Conservation (phyloP, 306 rosid genomes). For the Cyamopsis tetragonoloba region DNA sequence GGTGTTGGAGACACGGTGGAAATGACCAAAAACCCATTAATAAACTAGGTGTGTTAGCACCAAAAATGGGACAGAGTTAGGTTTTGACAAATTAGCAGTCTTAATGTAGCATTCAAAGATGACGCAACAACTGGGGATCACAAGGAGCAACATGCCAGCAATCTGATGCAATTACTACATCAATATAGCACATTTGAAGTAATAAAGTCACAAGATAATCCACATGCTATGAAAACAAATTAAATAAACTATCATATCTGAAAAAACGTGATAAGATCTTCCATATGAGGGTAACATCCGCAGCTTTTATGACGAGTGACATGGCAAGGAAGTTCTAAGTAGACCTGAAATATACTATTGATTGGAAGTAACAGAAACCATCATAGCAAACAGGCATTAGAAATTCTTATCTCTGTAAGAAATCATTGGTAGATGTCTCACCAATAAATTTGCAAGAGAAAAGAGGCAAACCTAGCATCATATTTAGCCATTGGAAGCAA, state of each 20-base stretch:
- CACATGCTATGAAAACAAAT: constrained; percentile 2
- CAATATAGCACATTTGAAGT: neutral
- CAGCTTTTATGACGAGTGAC: constrained; percentile 12
- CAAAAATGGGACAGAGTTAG: neutral
- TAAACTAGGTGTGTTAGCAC: neutral
- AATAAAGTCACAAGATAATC: constrained; percentile 7
- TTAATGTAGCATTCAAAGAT: neutral
- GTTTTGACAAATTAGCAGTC: neutral
- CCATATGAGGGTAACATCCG: constrained; percentile 14
- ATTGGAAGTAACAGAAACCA: constrained; percentile 1
- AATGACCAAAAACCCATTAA: neutral
- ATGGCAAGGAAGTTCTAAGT: constrained; percentile 14
- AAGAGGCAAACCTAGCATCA: constrained; percentile 42
- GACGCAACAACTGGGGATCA: neutral
- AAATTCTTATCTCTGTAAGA: constrained; percentile 24
- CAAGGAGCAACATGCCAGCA: neutral
- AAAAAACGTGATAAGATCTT: constrained; percentile 15
- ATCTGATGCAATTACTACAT: neutral
- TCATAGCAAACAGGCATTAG: constrained; percentile 24
- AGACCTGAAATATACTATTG: constrained; percentile 32
- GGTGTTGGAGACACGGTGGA: neutral
- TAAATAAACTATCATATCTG: constrained; percentile 15
- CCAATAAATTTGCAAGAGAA: constrained; percentile 41
- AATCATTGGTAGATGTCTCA: constrained; percentile 31
- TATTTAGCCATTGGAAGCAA: constrained; percentile 51